These are phyloP conservation scores for Chalara sp. DNA, from an alignment of 2,329 filamentous ascomycete genomes.

Conservation along the genomic window DNA sequence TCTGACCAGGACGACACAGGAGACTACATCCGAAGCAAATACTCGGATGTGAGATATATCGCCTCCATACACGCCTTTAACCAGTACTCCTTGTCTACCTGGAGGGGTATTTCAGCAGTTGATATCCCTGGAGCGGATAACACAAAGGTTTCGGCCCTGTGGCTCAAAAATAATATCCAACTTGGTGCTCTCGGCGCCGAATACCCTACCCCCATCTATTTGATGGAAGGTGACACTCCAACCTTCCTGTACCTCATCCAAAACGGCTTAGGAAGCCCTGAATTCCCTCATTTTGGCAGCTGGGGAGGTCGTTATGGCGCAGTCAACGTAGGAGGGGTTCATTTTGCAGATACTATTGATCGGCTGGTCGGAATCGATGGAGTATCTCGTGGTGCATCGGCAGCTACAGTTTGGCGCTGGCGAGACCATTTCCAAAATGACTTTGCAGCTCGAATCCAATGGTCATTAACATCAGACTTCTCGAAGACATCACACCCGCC, in stretches of 20 bases:
- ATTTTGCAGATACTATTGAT: neutral
- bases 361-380: constrained; percentile 11
- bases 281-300: constrained; percentile 33
- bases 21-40: constrained; percentile 38
- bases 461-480: constrained; percentile 20
- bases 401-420: constrained; percentile 37
- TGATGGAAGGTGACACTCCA: constrained; percentile 37
- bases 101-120: neutral
- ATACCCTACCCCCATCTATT: constrained; percentile 1
- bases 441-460: constrained; percentile 36
- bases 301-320: neutral
- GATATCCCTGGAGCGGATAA: constrained; percentile 15
- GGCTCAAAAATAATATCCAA: constrained; percentile 5
- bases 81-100: neutral
- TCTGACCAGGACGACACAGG: constrained; percentile 43
- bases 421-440: constrained; percentile 34
- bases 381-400: constrained; percentile 20
- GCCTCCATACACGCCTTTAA: neutral
- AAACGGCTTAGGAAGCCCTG: constrained; percentile 39
- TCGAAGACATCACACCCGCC: neutral
- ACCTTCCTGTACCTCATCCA: constrained; percentile 43
- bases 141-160: constrained; percentile 11
- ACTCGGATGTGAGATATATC: constrained; percentile 15
- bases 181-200: neutral
- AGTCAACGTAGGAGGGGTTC: neutral